phyloP scores from a whole-genome alignment of 1,284 basidiomycete genomes.

The Microbotryomycetes sp. region DNA sequence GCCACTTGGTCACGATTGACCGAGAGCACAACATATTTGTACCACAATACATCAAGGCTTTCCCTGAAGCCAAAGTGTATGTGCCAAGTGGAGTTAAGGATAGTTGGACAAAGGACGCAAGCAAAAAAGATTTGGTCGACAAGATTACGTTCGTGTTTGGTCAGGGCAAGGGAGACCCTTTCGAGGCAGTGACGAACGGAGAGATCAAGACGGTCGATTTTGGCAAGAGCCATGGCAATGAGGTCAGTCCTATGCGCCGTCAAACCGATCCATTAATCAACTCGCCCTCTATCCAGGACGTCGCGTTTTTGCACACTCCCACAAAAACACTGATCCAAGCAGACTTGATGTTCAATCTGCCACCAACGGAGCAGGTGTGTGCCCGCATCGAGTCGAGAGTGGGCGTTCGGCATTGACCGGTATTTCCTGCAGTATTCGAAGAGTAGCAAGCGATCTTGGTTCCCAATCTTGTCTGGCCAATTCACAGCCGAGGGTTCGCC shows the following conservation, averaged over 20 bases:
- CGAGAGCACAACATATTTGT: slow-evolving; percentile 24
- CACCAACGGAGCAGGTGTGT: slow-evolving; percentile 70
- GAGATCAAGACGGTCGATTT: slow-evolving; percentile 29
- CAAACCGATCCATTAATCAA: neutral
- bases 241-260: slow-evolving; percentile 11
- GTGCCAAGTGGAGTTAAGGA: slow-evolving; percentile 19
- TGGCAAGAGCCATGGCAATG: slow-evolving; percentile 25
- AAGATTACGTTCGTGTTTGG: slow-evolving; percentile 9
- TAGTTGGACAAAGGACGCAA: slow-evolving; percentile 15
- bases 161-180: slow-evolving; percentile 27
- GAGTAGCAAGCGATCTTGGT: slow-evolving; percentile 47
- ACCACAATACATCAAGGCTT: slow-evolving; percentile 18
- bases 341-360: slow-evolving; percentile 85
- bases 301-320: slow-evolving; percentile 75
- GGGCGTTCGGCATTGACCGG: slow-evolving; percentile 37
- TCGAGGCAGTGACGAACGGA: slow-evolving; percentile 23
- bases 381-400: slow-evolving; percentile 37
- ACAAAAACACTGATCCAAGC: slow-evolving; percentile 75
- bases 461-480: slow-evolving; percentile 47
- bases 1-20: slow-evolving; percentile 6
- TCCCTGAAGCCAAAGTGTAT: slow-evolving; percentile 31
- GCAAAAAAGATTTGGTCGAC: slow-evolving; percentile 14
- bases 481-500: slow-evolving; percentile 48
- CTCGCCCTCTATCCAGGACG: slow-evolving; percentile 50
- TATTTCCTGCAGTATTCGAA: slow-evolving; percentile 44